A percentile compares a stretch with the other conserved stretches of the same genome.
These are phyloP conservation scores for Neurospora discreta DNA, from an alignment of 495 filamentous ascomycete species.

Conservation along the genomic window DNA sequence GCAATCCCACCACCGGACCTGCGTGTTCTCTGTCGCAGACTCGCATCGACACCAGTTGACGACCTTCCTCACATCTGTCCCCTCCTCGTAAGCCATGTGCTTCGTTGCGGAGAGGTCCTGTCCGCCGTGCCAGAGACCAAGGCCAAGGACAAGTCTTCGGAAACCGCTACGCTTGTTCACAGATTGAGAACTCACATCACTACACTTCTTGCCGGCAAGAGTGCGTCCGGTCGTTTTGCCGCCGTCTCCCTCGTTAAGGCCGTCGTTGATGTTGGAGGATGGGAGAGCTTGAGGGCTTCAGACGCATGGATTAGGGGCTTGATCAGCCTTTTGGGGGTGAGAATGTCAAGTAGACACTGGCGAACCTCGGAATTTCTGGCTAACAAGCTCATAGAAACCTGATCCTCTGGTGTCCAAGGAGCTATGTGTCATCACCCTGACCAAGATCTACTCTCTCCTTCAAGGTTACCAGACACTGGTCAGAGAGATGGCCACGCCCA, in stretches of 20 bases:
- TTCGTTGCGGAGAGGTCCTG: constrained; percentile 48
- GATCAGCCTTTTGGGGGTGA: constrained; percentile 57
- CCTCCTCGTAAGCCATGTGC: constrained; percentile 47
- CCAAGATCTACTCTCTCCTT: constrained; percentile 69
- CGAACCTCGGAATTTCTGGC: background rate
- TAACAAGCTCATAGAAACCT: constrained; percentile 44
- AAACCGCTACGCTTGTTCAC: constrained; percentile 55
- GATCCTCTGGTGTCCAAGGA: constrained; percentile 63
- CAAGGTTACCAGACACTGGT: constrained; percentile 71
- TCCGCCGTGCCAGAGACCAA: constrained; percentile 39
- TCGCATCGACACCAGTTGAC: constrained; percentile 50
- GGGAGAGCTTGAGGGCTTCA: constrained; percentile 59
- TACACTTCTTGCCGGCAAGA: constrained; percentile 62
- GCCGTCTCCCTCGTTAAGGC: constrained; percentile 69
- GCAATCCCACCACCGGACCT: constrained; percentile 34
- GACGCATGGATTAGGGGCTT: constrained; percentile 63
- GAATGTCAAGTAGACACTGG: constrained; percentile 4
- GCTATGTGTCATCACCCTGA: constrained; percentile 61
- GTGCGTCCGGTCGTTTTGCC: constrained; percentile 58
- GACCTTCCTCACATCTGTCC: constrained; percentile 55
- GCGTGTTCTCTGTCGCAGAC: constrained; percentile 53
- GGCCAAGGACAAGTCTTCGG: constrained; percentile 43
- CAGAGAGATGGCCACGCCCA: constrained; percentile 81
- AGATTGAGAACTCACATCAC: constrained; percentile 69
- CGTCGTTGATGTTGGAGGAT: constrained; percentile 68